These are phyloP conservation scores for Fomitopsis betulina DNA, from an alignment of 1,284 basidiomycete species.

Conservation along the genomic window DNA sequence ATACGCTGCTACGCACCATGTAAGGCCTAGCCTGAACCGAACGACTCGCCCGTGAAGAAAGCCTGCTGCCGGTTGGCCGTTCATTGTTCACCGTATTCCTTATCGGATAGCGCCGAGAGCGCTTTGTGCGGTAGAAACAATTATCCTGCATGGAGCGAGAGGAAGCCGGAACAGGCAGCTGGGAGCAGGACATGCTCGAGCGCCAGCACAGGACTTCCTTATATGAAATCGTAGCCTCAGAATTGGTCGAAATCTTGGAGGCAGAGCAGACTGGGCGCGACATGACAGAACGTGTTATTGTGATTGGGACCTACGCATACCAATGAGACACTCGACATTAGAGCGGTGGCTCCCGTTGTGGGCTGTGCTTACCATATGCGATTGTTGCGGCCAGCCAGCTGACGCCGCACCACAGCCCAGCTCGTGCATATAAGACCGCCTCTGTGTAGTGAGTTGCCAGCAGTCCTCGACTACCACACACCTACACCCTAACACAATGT, in stretches of 20 bases:
- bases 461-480: conserved; percentile 3
- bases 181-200: background rate
- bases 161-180: background rate
- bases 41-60: background rate
- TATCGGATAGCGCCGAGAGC: background rate
- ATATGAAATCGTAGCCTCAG: background rate
- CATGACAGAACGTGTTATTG: background rate
- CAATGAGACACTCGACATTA: background rate
- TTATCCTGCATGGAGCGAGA: background rate
- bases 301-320: background rate
- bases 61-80: background rate
- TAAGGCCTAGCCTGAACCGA: background rate
- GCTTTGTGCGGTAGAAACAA: background rate
- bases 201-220: background rate
- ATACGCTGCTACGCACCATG: background rate
- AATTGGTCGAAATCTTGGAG: background rate
- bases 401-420: background rate
- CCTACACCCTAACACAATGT: conserved; percentile 1
- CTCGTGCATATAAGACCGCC: background rate
- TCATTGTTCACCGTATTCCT: background rate
- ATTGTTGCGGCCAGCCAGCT: background rate
- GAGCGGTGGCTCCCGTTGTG: background rate
- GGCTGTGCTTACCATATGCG: background rate
- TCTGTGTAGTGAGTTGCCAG: background rate
- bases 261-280: background rate